Evolutionary conservation across 306 rosid genomes (phyloP).

Genomic region (apple (Malus domestica)): DNA sequence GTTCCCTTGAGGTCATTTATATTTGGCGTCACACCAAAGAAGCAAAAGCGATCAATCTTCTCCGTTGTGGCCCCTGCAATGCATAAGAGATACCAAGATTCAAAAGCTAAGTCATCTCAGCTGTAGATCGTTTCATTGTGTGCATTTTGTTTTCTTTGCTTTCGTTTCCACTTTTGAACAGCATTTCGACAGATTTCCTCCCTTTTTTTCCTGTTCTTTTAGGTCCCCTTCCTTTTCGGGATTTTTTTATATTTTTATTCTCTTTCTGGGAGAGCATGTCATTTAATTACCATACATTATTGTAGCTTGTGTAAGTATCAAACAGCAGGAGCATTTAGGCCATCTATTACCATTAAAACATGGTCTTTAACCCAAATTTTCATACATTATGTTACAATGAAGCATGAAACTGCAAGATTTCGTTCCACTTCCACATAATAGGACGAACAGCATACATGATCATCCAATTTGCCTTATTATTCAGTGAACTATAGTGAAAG

Average conservation of each 20-base stretch:
- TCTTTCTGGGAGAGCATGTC: background rate
- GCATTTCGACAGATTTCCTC: constrained; percentile 14
- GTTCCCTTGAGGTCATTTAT: constrained; percentile 85
- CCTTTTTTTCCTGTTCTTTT: background rate
- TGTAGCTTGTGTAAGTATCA: background rate
- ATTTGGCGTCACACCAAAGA: constrained; percentile 70
- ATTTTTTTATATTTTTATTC: background rate
- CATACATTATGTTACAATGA: background rate
- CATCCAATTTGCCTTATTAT: background rate
- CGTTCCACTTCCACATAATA: background rate
- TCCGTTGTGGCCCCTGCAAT: constrained; percentile 61
- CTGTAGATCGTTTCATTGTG: constrained; percentile 19
- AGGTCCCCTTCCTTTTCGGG: background rate
- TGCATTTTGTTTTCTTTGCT: background rate
- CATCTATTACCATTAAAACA: background rate
- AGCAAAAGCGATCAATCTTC: constrained; percentile 70
- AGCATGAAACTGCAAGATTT: background rate
- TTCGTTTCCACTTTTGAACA: constrained; percentile 9
- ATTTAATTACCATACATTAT: background rate
- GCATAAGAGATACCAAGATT: constrained; percentile 45
- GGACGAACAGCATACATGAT: background rate
- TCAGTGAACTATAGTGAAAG: background rate
- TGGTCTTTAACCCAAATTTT: background rate
- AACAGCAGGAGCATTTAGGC: background rate
- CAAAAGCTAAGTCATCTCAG: constrained; percentile 22